Percentiles rank a stretch among this genome's conserved stretches.
Conservation (phyloP, 257 asterid species). For the Mentha longifolia region DNA sequence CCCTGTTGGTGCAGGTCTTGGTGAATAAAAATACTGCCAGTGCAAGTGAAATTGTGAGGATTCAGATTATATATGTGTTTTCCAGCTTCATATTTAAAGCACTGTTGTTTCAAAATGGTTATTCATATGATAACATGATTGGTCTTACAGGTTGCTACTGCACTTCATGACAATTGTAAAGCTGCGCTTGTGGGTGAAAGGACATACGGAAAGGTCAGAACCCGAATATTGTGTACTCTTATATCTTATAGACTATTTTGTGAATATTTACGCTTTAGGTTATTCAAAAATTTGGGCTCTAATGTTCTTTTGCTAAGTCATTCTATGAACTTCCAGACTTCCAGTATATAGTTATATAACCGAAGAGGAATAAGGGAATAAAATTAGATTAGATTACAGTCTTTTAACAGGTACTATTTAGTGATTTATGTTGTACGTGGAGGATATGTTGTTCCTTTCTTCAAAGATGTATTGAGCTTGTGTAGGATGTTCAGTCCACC, state of each 20-base stretch:
- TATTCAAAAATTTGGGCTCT: slow-evolving; percentile 1
- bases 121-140: slow-evolving; percentile 22
- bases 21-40: slow-evolving; percentile 97
- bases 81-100: slow-evolving; percentile 22
- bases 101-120: slow-evolving; percentile 23
- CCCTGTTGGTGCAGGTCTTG: slow-evolving; percentile 71
- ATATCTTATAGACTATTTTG: slow-evolving; percentile 13
- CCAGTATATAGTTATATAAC: neutral
- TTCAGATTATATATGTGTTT: slow-evolving; percentile 30
- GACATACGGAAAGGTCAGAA: slow-evolving; percentile 90
- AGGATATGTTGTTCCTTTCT: neutral
- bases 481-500: no score
- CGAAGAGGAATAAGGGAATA: neutral
- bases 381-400: neutral
- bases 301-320: slow-evolving; percentile 7
- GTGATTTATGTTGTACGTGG: neutral
- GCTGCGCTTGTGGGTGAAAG: slow-evolving; percentile 98
- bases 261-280: neutral
- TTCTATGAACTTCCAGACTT: neutral
- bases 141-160: slow-evolving; percentile 89
- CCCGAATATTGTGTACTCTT: slow-evolving; percentile 20
- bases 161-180: slow-evolving; percentile 97
- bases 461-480: neutral
- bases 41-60: slow-evolving; percentile 98
- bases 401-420: neutral